Conservation (phyloP, 441 rosid species). For the Adansonia rubrostipa region DNA sequence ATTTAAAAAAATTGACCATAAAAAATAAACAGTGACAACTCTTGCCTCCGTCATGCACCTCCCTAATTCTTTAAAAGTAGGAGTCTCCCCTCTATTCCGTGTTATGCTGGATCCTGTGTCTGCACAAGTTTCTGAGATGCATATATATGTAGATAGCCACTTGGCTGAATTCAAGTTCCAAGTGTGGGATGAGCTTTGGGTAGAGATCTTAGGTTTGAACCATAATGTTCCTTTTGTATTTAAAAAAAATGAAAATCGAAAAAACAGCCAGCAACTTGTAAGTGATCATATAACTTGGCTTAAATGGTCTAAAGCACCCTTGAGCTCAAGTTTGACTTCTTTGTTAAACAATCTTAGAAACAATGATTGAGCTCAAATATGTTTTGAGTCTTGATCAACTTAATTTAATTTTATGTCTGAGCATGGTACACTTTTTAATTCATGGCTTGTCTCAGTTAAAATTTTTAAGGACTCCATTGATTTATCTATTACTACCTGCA, state of each 20-base stretch:
- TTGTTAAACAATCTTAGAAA: neutral
- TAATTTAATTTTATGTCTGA: neutral
- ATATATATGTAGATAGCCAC: neutral
- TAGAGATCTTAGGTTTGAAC: neutral
- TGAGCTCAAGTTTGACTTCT: slow-evolving; percentile 1
- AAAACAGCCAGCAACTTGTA: neutral
- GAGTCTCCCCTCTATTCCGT: too few relatives aligned
- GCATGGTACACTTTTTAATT: neutral
- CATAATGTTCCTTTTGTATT: neutral
- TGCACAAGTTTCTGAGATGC: neutral
- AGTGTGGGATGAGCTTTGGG: neutral
- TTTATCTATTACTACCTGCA: neutral
- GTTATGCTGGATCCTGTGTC: too few relatives aligned
- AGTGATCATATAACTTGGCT: neutral
- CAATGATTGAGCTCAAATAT: neutral
- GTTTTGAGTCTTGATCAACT: neutral
- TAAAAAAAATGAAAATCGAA: neutral
- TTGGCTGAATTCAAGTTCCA: neutral
- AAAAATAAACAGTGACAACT: neutral
- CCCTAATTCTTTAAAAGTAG: too few relatives aligned
- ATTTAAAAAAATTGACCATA: neutral
- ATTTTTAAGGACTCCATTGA: neutral
- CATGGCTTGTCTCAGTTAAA: neutral
- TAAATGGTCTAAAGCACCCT: neutral
- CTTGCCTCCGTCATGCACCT: too few relatives aligned